These are phyloP conservation scores for Aspergillus tamarii DNA, from an alignment of 2,329 filamentous ascomycete species.

Conservation along the genomic window DNA sequence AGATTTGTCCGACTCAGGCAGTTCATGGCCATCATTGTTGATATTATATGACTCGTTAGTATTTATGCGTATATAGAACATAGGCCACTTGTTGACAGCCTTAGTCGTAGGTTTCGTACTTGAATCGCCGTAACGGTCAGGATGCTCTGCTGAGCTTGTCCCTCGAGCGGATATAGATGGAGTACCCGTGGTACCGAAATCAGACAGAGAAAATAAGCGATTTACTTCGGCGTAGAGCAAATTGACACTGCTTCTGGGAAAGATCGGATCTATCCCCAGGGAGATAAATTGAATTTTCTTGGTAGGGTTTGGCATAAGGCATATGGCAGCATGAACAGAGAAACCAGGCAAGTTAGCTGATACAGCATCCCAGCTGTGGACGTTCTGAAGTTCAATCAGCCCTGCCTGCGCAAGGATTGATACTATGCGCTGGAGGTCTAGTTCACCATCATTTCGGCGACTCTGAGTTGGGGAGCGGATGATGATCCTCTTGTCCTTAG, in stretches of 20 bases:
- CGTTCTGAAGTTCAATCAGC: constrained; percentile 58
- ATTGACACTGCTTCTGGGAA: constrained; percentile 59
- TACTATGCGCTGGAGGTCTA: constrained; percentile 42
- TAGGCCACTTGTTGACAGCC: constrained; percentile 79
- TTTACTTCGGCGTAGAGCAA: constrained; percentile 80
- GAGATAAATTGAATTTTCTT: constrained; percentile 80
- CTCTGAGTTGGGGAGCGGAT: constrained; percentile 25
- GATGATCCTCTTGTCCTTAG: constrained; percentile 42
- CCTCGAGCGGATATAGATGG: constrained; percentile 15
- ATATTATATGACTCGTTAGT: constrained; percentile 47
- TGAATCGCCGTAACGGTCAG: constrained; percentile 40
- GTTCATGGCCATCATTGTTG: constrained; percentile 44
- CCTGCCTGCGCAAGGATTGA: constrained; percentile 68
- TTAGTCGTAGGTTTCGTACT: constrained; percentile 60
- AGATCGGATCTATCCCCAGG: constrained; percentile 70
- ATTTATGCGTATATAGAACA: constrained; percentile 78
- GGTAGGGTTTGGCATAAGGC: constrained; percentile 68
- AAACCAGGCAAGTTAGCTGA: constrained; percentile 67
- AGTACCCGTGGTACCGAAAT: constrained; percentile 69
- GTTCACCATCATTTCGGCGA: constrained; percentile 3
- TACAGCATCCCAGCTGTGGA: constrained; percentile 68
- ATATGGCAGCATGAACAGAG: constrained; percentile 72
- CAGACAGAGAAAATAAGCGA: constrained; percentile 72
- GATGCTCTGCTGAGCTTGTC: neutral
- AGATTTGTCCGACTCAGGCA: constrained; percentile 42